phyloP scores from a whole-genome alignment of 805 yeast species.

The Wickerhamiella qilinensis region DNA sequence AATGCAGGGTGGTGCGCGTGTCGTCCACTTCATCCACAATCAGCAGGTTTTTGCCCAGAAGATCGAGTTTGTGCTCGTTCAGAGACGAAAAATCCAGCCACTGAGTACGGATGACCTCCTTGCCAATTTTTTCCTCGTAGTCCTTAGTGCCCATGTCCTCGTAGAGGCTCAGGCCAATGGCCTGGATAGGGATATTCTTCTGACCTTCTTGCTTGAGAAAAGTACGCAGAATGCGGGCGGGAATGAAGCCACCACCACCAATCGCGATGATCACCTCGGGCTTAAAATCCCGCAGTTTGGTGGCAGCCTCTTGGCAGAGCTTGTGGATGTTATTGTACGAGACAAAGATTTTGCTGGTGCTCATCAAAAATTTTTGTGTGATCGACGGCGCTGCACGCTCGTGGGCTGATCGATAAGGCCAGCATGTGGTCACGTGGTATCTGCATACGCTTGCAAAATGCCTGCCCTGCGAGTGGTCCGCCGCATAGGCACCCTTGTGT shows the following conservation, averaged over 20 bases:
- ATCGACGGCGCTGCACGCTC: too few relatives aligned
- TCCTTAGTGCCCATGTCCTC: conserved; percentile 51
- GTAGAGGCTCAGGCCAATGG: conserved; percentile 80
- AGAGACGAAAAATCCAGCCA: conserved; percentile 76
- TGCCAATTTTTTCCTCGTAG: conserved; percentile 44
- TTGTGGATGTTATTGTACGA: conserved; percentile 74
- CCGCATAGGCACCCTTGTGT: too few relatives aligned
- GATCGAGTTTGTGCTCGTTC: conserved; percentile 50
- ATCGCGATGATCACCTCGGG: conserved; percentile 89
- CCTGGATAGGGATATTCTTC: conserved; percentile 86
- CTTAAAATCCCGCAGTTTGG: conserved; percentile 40
- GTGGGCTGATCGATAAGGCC: neutral
- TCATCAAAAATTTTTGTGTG: neutral
- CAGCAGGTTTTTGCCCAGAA: conserved; percentile 65
- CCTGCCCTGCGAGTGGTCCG: too few relatives aligned
- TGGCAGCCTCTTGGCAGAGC: conserved; percentile 56
- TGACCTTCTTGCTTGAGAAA: conserved; percentile 45
- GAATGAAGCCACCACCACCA: conserved; percentile 95
- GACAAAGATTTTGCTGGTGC: conserved; percentile 32
- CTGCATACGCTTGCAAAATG: too few relatives aligned
- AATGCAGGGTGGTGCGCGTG: conserved; percentile 77
- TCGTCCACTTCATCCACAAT: conserved; percentile 89
- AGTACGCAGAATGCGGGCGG: conserved; percentile 89
- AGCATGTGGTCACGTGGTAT: too few relatives aligned
- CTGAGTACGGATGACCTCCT: conserved; percentile 74